phyloP scores from a whole-genome alignment of 1,139 yeast species.

The Kodamaea fungicola region DNA sequence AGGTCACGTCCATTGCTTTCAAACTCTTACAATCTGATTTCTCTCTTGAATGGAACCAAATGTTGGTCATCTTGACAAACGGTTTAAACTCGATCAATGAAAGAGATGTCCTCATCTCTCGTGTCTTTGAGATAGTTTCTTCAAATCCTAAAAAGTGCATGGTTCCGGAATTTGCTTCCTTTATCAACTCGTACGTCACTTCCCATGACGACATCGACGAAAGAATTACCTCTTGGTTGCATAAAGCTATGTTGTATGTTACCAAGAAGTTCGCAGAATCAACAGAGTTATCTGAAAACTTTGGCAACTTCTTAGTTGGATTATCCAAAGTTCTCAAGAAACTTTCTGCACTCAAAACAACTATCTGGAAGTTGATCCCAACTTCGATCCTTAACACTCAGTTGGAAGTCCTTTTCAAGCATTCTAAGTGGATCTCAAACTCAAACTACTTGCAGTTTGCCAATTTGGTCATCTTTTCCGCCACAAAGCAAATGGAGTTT shows the following conservation, averaged over 20 bases:
- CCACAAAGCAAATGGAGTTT: conserved; percentile 39
- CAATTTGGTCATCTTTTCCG: conserved; percentile 33
- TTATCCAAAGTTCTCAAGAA: conserved; percentile 16
- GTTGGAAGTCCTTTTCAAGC: conserved; percentile 58
- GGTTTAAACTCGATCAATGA: conserved; percentile 11
- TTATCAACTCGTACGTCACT: conserved; percentile 14
- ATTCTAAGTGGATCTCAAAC: conserved; percentile 43
- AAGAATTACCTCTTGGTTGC: conserved; percentile 33
- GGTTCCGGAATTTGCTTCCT: conserved; percentile 22
- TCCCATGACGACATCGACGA: conserved; percentile 5
- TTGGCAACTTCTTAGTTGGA: conserved; percentile 24
- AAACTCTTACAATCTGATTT: conserved; percentile 6
- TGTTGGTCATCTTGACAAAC: conserved; percentile 12
- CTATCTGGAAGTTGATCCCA: conserved; percentile 47
- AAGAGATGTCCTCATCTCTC: conserved; percentile 4
- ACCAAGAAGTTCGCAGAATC: conserved; percentile 64
- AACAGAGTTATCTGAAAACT: conserved; percentile 27
- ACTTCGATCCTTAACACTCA: conserved; percentile 56
- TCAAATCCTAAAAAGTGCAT: conserved; percentile 20
- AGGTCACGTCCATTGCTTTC: conserved; percentile 6
- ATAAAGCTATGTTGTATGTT: conserved; percentile 52
- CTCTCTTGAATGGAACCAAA: conserved; percentile 12
- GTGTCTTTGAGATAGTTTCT: conserved; percentile 15
- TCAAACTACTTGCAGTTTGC: conserved; percentile 40
- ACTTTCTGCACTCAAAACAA: conserved; percentile 9